Evolutionary conservation across 306 rosid species (phyloP).

Genomic region (Quercus rubra): DNA sequence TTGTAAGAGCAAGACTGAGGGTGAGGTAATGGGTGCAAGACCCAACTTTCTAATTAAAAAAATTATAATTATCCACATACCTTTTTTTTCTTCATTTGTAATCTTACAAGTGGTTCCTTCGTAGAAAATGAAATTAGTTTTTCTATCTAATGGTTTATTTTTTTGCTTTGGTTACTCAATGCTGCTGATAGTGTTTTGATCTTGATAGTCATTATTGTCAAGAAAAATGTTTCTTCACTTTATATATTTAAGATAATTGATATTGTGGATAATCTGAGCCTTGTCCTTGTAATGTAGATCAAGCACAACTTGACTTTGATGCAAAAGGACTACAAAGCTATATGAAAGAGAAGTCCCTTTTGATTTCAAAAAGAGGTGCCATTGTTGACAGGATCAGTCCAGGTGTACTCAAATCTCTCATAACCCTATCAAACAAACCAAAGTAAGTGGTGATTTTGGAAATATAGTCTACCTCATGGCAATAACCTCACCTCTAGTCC

Average conservation of each 20-base stretch:
- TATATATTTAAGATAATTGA: slow-evolving; percentile 5
- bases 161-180: not conserved
- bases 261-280: not conserved
- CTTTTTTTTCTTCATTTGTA: not conserved
- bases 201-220: not conserved
- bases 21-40: no score
- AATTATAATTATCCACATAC: not conserved
- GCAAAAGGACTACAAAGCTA: slow-evolving; percentile 66
- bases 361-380: slow-evolving; percentile 75
- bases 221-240: not conserved
- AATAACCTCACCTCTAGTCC: slow-evolving; percentile 7
- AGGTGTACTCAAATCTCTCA: slow-evolving; percentile 63
- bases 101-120: not conserved
- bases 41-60: not conserved
- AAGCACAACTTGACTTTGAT: slow-evolving; percentile 67
- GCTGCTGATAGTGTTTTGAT: not conserved
- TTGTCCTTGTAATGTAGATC: slow-evolving; percentile 48
- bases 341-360: slow-evolving; percentile 74
- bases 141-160: not conserved
- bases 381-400: slow-evolving; percentile 76
- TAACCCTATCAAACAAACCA: slow-evolving; percentile 65
- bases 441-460: slow-evolving; percentile 32
- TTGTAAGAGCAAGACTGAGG: no score
- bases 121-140: not conserved
- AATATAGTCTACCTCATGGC: not conserved